Conservation (phyloP, 1,284 basidiomycete genomes). For the Ustilago hordei region DNA sequence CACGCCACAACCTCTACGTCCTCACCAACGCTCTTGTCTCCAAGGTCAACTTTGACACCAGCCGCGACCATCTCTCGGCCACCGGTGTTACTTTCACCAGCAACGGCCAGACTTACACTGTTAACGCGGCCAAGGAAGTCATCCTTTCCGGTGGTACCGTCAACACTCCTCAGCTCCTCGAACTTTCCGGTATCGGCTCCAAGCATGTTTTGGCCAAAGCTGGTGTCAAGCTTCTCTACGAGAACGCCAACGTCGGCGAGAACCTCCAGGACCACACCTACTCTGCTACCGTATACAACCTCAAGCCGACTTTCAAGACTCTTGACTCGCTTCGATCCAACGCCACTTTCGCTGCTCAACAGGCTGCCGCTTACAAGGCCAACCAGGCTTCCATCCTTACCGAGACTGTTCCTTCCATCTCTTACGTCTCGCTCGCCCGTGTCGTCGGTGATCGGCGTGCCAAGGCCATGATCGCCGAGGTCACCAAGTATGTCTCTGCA, state of each 20-base stretch:
- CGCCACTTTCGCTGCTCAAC: conserved; percentile 55
- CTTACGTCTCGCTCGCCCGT: conserved; percentile 60
- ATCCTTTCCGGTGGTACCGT: conserved; percentile 62
- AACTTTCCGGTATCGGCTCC: conserved; percentile 74
- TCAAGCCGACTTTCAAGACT: conserved; percentile 54
- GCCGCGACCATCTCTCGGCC: conserved; percentile 35
- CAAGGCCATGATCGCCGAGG: conserved; percentile 42
- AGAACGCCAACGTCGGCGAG: conserved; percentile 70
- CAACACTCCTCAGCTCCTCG: conserved; percentile 71
- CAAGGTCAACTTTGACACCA: conserved; percentile 56
- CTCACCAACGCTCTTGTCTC: conserved; percentile 55
- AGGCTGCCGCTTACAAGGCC: conserved; percentile 50
- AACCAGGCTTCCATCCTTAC: conserved; percentile 59
- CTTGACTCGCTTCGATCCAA: conserved; percentile 62
- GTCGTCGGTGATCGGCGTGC: conserved; percentile 54
- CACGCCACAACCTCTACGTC: conserved; percentile 55
- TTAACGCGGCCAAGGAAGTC: conserved; percentile 57
- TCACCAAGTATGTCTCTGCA: conserved; percentile 48
- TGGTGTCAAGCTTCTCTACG: conserved; percentile 64
- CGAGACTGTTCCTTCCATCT: conserved; percentile 63
- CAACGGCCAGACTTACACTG: conserved; percentile 51
- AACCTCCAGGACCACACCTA: conserved; percentile 72
- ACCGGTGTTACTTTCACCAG: conserved; percentile 50
- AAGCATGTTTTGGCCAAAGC: conserved; percentile 68
- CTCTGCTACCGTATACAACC: conserved; percentile 59